Conservation (phyloP, 768 basidiomycete species). For the Peribolospora baueri region DNA sequence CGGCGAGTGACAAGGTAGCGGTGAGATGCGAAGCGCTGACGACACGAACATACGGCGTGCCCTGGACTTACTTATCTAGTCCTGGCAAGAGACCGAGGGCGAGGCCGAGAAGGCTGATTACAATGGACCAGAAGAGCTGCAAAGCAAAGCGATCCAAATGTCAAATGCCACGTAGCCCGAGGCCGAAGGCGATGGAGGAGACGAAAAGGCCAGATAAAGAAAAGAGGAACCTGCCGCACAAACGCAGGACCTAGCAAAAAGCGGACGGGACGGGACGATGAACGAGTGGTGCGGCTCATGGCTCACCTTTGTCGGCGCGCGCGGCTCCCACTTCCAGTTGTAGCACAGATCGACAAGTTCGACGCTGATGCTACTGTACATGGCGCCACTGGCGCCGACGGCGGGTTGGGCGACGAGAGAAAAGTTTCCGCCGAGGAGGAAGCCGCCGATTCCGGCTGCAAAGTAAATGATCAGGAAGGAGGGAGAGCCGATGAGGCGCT, state of each 20-base stretch:
- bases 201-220: slow-evolving; percentile 29
- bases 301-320: neutral
- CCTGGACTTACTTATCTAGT: no score
- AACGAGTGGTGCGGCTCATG: neutral
- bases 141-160: no score
- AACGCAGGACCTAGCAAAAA: slow-evolving; percentile 5
- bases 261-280: slow-evolving; percentile 13
- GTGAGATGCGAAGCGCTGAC: neutral
- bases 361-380: slow-evolving; percentile 66
- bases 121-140: slow-evolving; percentile 68
- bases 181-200: slow-evolving; percentile 7
- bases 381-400: slow-evolving; percentile 75
- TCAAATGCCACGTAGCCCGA: no score
- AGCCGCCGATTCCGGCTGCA: slow-evolving; percentile 82
- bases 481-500: slow-evolving; percentile 38
- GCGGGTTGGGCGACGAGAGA: slow-evolving; percentile 66
- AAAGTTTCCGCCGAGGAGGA: slow-evolving; percentile 77
- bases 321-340: no score
- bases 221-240: neutral
- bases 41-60: slow-evolving; percentile 2
- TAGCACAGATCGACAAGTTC: slow-evolving; percentile 9
- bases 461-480: slow-evolving; percentile 71
- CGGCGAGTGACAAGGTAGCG: neutral
- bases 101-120: slow-evolving; percentile 58
- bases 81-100: slow-evolving; percentile 60